Base-by-base conservation (phyloP, 2,329 filamentous ascomycete species). In the Xylaria polymorpha region DNA sequence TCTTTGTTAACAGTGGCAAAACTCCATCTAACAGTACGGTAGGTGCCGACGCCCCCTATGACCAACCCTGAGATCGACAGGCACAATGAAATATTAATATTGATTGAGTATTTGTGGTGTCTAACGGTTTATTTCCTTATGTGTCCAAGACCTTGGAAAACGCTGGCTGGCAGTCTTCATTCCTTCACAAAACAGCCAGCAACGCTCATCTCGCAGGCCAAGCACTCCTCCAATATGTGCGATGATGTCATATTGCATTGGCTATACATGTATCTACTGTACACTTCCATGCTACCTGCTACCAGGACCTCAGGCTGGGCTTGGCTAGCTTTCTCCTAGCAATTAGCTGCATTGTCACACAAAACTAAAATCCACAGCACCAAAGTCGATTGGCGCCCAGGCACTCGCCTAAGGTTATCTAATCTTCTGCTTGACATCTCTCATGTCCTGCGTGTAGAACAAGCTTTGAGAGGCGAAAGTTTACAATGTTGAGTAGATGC, bases 221-320 rank as follows among this genome's bases (percentile, higher is more conserved):
- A 20, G 37, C 22, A 20, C 62, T 32, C 43, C 53, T 46, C 29
- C 37, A 14, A 25, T 5, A 56, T 64, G 61, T 35, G 14, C 10
- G 18, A 37, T 70, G 64, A 67, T 62, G 57, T 70, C 68, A 70
- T 64, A 43, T 7, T 41, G 55, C 67, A 58, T 59, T 57, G 37
- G 51, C 22, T 50, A 50, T 29, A 8, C n/a, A n/a, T n/a, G n/a
- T n/a, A n/a, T n/a, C n/a, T n/a, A n/a, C n/a, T n/a, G n/a, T n/a
- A n/a, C 46, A 15, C 46, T 37, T 9, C 25, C 4, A 18, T 53
- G 50, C 9, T 5, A 55, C 32, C n/a, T 53, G 50, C 9, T 5
- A 55, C 32, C n/a, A 37, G n/a, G 18, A 10, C 15, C 29, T n/a
- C 14, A 22, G n/a, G 53, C 12, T 56, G 22, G 53, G 43, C 59